Conservation (phyloP, 2,329 filamentous ascomycete species). For the Emergomyces orientalis region DNA sequence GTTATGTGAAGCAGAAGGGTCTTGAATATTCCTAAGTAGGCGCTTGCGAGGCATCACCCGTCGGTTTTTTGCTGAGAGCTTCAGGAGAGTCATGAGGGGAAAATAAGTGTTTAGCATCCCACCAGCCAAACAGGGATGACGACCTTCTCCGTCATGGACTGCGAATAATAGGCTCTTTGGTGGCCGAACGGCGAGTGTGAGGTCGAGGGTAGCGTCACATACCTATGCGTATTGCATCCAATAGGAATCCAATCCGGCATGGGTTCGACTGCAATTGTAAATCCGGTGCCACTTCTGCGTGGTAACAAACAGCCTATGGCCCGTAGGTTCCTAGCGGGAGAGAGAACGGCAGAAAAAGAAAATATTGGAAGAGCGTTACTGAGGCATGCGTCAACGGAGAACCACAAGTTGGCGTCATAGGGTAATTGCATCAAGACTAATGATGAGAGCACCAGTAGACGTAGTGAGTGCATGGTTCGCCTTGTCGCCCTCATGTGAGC, state of each 20-base stretch:
- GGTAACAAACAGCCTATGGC: too few relatives aligned
- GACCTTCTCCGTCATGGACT: background rate
- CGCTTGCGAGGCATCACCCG: too few relatives aligned
- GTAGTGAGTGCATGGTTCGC: background rate
- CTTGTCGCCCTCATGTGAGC: too few relatives aligned
- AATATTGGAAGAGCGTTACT: background rate
- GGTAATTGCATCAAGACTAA: background rate
- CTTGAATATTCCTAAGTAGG: too few relatives aligned
- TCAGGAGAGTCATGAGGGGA: background rate
- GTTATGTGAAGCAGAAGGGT: too few relatives aligned
- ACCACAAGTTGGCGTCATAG: background rate
- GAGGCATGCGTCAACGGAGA: background rate
- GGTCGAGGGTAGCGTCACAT: background rate
- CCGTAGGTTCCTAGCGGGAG: background rate
- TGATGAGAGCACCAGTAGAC: background rate
- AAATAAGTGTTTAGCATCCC: background rate
- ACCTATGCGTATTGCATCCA: background rate
- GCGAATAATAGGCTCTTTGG: background rate
- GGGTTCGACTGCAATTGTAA: background rate
- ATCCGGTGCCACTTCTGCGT: background rate
- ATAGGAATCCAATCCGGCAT: background rate
- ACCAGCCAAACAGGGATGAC: background rate
- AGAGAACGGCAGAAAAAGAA: background rate
- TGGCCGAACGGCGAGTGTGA: background rate
- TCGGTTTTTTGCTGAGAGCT: background rate